A percentile compares a stretch with the other conserved stretches of the same genome.
phyloP scores from a whole-genome alignment of 495 filamentous ascomycete genomes.

The Xylaria grammica region DNA sequence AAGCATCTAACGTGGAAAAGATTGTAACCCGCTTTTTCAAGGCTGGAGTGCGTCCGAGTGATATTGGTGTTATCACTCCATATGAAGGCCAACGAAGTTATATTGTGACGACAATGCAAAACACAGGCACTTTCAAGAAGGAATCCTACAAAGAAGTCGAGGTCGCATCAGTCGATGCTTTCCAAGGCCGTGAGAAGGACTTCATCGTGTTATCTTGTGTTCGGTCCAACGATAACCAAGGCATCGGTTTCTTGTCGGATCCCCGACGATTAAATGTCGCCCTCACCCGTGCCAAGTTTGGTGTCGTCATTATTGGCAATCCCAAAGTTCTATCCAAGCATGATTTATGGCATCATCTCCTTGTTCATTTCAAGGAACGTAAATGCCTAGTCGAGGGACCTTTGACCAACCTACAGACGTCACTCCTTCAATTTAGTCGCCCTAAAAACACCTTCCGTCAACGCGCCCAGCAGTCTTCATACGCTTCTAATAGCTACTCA shows the following conservation, averaged over 20 bases:
- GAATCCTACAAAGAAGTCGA: constrained; percentile 99
- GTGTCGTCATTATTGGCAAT: constrained; percentile 94
- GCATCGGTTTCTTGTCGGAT: constrained; percentile 98
- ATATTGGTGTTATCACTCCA: constrained; percentile 97
- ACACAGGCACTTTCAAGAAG: constrained; percentile 95
- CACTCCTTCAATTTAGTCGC: constrained; percentile 90
- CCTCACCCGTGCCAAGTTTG: constrained; percentile 94
- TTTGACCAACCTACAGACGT: constrained; percentile 93
- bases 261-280: constrained; percentile 99
- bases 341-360: constrained; percentile 94
- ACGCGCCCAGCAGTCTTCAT: constrained; percentile 57
- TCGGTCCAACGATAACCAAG: constrained; percentile 98
- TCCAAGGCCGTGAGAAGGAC: constrained; percentile 99
- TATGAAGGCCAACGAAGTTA: constrained; percentile 99
- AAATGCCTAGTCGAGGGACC: constrained; percentile 97
- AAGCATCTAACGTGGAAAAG: constrained; percentile 97
- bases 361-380: constrained; percentile 96
- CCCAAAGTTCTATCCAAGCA: constrained; percentile 98
- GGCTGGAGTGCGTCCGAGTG: constrained; percentile 88
- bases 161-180: constrained; percentile 97
- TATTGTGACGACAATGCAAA: constrained; percentile 98
- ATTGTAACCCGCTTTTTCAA: constrained; percentile 99
- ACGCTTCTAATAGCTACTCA: constrained; percentile 76
- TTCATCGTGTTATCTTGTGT: constrained; percentile 99
- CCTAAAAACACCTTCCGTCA: constrained; percentile 92